Evolutionary conservation across 2,329 filamentous ascomycete genomes (phyloP), one percentile per base, ranked within the genome.

Genomic region (Hirsutella rhossiliensis): DNA sequence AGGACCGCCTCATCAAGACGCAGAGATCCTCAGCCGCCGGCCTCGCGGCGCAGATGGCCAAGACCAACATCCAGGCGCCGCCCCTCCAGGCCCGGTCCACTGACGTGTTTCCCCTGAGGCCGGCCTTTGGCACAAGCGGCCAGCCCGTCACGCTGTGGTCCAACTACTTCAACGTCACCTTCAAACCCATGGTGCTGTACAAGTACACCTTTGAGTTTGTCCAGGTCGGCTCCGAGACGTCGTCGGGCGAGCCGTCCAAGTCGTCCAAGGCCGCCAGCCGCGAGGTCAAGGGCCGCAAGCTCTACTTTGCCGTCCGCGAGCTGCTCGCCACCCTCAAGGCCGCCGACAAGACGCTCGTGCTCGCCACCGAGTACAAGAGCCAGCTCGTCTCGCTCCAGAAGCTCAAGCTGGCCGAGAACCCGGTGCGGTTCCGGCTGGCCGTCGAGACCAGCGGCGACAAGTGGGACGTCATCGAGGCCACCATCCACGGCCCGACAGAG

Each of bases 331-430:
- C 61, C 17, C 53, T 75, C 4, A 52, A 51, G 3, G 50, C 50
- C 12, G 56, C 52, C 3, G 55, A 62, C 32, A 52, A 57, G n/a
- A 50, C 48, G 1, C 43, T 59, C 28, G 42, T 62, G 5, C 46
- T 64, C 12, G 72, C 68, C 5, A 69, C 71, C 0, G 73, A 77
- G 51, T 75, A 66, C 60, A 76, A 76, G 52, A 63, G 57, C 38
- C 65, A 73, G 47, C 57, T 76, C 4, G 54, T 75, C 19, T 60
- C 69, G 0, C 41, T 60, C 1, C 49, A 58, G 18, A 58, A 61
- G 29, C 57, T 76, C 3, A 38, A 52, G 1, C 50, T 74, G 0
- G 46, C 54, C 0, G 45, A 57, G 29, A 57, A 61, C 15, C 56
- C 55, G 0, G 47, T 74, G 11, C 44, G 46, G 1, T 52, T 75